Conservation (phyloP, 2,329 filamentous ascomycete species). For the Hymenotorrendiella dingleyae region DNA sequence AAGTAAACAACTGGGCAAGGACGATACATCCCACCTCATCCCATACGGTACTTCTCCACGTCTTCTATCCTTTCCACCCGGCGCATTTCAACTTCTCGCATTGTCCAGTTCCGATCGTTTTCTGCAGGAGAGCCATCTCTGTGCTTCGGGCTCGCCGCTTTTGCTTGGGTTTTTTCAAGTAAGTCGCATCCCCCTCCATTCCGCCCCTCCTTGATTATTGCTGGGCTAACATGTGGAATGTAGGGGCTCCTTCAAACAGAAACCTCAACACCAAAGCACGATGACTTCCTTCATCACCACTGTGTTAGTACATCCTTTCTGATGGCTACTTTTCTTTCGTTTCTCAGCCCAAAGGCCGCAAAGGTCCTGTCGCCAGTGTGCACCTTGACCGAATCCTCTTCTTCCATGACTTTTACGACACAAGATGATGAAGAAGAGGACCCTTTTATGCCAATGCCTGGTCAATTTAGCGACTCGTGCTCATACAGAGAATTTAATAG, state of each 20-base stretch:
- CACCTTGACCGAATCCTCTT: conserved; percentile 26
- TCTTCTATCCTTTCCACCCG: neutral
- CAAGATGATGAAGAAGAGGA: conserved; percentile 11
- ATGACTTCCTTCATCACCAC: conserved; percentile 80
- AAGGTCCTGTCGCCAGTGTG: conserved; percentile 21
- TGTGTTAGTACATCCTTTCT: conserved; percentile 56
- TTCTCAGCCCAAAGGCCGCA: conserved; percentile 15
- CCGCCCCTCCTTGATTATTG: conserved; percentile 8
- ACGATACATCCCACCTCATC: neutral
- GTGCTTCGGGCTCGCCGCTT: too few relatives aligned
- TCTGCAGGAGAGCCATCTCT: too few relatives aligned
- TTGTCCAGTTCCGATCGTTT: neutral
- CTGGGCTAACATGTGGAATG: conserved; percentile 29
- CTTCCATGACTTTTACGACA: conserved; percentile 21
- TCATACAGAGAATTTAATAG: conserved; percentile 41
- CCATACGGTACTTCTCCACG: neutral
- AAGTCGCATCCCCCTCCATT: neutral
- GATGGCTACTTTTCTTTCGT: conserved; percentile 34
- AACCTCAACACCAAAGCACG: conserved; percentile 24
- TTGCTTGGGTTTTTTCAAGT: conserved; percentile 1
- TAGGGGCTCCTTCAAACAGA: conserved; percentile 8
- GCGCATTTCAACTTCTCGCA: too few relatives aligned
- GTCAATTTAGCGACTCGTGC: conserved; percentile 32
- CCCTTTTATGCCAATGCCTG: conserved; percentile 36
- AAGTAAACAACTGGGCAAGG: conserved; percentile 7